phyloP scores from a whole-genome alignment of 2,329 filamentous ascomycete species.

The Dryadomyces sulphureus region DNA sequence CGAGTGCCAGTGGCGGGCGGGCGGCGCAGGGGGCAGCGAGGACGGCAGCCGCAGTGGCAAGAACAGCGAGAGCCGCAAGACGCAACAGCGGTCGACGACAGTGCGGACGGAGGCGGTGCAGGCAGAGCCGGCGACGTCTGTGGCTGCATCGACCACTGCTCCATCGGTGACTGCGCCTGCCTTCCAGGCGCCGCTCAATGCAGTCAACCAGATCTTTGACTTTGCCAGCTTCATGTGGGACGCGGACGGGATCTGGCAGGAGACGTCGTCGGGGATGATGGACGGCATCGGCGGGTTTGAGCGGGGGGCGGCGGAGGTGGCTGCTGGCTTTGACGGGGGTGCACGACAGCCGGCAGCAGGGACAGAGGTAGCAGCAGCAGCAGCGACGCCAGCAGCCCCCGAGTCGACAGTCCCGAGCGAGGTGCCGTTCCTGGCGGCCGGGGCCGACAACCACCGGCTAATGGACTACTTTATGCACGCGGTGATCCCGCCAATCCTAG shows the following conservation, averaged over 20 bases:
- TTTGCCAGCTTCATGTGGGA: slow-evolving; percentile 35
- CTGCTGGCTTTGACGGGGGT: too few relatives aligned
- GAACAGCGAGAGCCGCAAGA: not conserved
- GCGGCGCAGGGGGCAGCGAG: too few relatives aligned
- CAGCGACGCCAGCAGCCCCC: too few relatives aligned
- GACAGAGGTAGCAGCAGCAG: too few relatives aligned
- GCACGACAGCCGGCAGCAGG: too few relatives aligned
- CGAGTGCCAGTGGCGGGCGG: slow-evolving; percentile 32
- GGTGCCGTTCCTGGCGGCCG: slow-evolving; percentile 4
- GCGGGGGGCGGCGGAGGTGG: too few relatives aligned
- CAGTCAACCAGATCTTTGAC: slow-evolving; percentile 28
- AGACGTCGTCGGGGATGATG: slow-evolving; percentile 8
- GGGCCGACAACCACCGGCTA: slow-evolving; percentile 20
- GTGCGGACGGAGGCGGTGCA: too few relatives aligned
- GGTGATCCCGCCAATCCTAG: slow-evolving; percentile 35
- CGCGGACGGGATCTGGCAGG: slow-evolving; percentile 20
- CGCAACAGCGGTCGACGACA: too few relatives aligned
- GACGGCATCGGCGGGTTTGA: not conserved
- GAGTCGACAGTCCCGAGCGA: not conserved
- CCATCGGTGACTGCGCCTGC: too few relatives aligned
- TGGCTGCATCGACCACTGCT: too few relatives aligned
- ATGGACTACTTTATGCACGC: slow-evolving; percentile 33
- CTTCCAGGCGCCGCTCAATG: too few relatives aligned
- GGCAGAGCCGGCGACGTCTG: too few relatives aligned
- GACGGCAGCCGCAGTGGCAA: not conserved